phyloP scores from a whole-genome alignment of 2,329 filamentous ascomycete species.

The Colletotrichum sp. region DNA sequence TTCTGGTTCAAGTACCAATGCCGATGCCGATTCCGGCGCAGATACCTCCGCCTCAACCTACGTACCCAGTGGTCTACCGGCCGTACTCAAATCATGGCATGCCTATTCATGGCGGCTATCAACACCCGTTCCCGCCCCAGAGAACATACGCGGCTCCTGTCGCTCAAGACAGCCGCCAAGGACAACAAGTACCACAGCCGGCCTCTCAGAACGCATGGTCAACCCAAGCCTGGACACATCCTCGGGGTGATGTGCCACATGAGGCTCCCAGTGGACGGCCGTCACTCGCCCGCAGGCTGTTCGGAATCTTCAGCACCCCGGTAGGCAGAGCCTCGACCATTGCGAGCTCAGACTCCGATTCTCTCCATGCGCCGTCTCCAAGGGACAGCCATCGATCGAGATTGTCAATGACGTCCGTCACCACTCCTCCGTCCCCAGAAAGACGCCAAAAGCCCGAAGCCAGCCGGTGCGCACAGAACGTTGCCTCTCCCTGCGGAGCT shows the following conservation, averaged over 20 bases:
- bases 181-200: neutral
- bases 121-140: neutral
- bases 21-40: neutral
- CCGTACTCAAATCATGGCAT: conserved; percentile 6
- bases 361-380: neutral
- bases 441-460: neutral
- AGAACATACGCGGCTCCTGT: neutral
- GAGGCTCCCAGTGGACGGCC: neutral
- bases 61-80: conserved; percentile 23
- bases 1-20: neutral
- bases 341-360: conserved; percentile 22
- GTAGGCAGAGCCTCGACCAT: conserved; percentile 39
- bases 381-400: neutral
- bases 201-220: neutral
- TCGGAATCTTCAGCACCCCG: conserved; percentile 30
- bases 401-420: neutral
- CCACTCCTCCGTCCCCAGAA: neutral
- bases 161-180: neutral
- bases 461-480: neutral
- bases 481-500: conserved; percentile 22
- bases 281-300: conserved; percentile 20
- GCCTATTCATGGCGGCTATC: neutral
- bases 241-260: neutral
- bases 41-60: neutral
- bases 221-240: neutral